Base-by-base conservation (phyloP, 2,329 filamentous ascomycete species). In the Ophiostoma angusticollis region DNA sequence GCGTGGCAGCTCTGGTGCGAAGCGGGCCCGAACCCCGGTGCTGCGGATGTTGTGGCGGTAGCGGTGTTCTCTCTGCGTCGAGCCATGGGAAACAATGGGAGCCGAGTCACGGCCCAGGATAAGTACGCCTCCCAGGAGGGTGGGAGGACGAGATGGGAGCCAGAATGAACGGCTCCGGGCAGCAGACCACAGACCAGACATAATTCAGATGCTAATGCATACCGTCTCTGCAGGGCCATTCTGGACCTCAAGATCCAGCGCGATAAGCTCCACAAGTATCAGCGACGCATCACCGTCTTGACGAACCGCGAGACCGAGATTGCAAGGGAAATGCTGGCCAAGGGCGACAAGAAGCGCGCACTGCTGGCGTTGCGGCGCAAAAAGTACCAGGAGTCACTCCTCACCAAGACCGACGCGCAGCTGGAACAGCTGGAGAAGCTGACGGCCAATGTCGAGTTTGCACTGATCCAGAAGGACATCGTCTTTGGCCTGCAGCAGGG, bases 221-320 rank as follows among this genome's bases (percentile, higher is more conserved):
- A n/a, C n/a, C n/a, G n/a, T n/a, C 41, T 33, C 42, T 31, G 16
- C 56, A 95, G 87, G 65, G 89, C 89, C 44, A 95, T 96, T 61
- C 80, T 96, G 54, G 87, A 96, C 63, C 82, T 96, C 65, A 96
- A 96, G 67, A 85, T 78, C 62, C 89, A 96, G 65, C 87, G 91
- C 59, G 91, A 98, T 68, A 93, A 86, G 60, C 79, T 98, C 4
- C 87, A 93, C 54, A 86, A 93, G 59, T 96, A 96, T 65, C 89
- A 95, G 61, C 81, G 82, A 54, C 82, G 84, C 53, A 91, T 98
- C 55, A 80, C 78, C 25, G 70, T 84, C 37, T 75, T 98, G 27
- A 95, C 89, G 6, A 74, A 80, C 55, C 81, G 81, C 48, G 89
- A 98, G 63, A 94, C 82, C 35, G 80, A 78, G 32, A 81, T 94